Percentiles rank a stretch among this genome's conserved stretches.
Evolutionary conservation across 2,329 filamentous ascomycete species (phyloP).

Genomic region (Zasmidium cellare): DNA sequence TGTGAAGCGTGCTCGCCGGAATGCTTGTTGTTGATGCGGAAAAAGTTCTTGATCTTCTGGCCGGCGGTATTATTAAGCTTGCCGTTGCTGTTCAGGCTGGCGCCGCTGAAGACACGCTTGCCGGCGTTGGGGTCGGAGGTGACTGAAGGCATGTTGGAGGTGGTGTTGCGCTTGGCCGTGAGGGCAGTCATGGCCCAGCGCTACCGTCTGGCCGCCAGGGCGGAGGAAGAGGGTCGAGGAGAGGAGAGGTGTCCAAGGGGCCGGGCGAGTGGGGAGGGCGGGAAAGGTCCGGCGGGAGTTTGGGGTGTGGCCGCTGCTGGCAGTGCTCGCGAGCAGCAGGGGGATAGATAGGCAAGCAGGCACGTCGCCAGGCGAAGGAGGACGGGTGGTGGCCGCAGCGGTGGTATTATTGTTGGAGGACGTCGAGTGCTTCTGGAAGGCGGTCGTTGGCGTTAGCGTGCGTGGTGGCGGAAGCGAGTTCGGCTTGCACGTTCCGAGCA

Average conservation of each 20-base stretch:
- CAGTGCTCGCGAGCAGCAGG: neutral
- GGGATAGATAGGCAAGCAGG: neutral
- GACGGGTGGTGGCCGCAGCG: neutral
- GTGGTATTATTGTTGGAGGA: neutral
- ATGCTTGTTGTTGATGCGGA: constrained; percentile 59
- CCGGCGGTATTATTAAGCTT: constrained; percentile 53
- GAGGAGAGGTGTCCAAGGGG: neutral
- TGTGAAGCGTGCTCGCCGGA: constrained; percentile 38
- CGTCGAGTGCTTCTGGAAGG: neutral
- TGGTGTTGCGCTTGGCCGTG: neutral
- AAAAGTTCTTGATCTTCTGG: constrained; percentile 69
- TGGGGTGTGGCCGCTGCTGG: neutral
- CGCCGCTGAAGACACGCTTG: constrained; percentile 52
- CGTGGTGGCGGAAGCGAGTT: neutral
- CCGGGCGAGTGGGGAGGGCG: neutral
- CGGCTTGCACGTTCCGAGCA: no score
- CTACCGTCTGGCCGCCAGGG: neutral
- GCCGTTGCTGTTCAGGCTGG: constrained; percentile 46
- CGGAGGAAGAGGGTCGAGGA: neutral
- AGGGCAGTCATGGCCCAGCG: constrained; percentile 4
- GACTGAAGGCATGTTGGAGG: constrained; percentile 26
- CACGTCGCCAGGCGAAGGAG: neutral
- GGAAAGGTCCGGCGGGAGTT: neutral
- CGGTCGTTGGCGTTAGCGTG: neutral
- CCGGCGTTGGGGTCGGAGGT: constrained; percentile 17